Conservation (phyloP, 2,329 filamentous ascomycete species). For the Colletotrichum tofieldiae region DNA sequence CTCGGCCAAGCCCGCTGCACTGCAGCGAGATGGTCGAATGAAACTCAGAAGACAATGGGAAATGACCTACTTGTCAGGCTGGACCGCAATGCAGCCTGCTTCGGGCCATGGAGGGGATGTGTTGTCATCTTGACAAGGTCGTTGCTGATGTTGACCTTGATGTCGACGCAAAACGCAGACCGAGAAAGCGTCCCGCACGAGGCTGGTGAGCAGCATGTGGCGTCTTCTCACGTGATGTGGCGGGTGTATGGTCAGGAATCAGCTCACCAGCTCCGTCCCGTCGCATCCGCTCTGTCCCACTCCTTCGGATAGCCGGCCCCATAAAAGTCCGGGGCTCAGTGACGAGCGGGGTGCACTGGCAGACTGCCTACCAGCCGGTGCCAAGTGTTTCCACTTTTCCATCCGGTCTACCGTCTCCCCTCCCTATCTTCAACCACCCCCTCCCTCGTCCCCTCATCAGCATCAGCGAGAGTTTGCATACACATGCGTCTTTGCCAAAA, state of each 20-base stretch:
- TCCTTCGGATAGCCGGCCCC: conserved; percentile 15
- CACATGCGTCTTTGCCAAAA: conserved; percentile 11
- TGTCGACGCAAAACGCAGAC: conserved; percentile 43
- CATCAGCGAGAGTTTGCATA: conserved; percentile 18
- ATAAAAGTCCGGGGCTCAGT: background rate
- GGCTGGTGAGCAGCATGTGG: conserved; percentile 32
- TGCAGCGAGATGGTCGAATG: background rate
- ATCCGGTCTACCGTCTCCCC: background rate
- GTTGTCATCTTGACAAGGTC: conserved; percentile 32
- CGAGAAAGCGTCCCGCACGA: conserved; percentile 43
- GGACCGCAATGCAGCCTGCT: conserved; percentile 16
- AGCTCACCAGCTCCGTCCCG: background rate
- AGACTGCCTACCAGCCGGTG: background rate
- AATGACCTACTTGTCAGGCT: background rate
- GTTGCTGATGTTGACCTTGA: conserved; percentile 41
- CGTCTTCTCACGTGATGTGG: conserved; percentile 28
- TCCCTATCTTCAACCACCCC: background rate
- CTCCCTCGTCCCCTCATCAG: background rate
- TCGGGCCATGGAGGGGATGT: conserved; percentile 21
- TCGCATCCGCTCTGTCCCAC: background rate
- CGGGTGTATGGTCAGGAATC: background rate
- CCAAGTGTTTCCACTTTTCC: background rate
- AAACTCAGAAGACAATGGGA: background rate
- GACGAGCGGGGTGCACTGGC: background rate
- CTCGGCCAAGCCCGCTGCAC: conserved; percentile 24